Base-by-base conservation (phyloP, 805 yeast genomes). In the Danielia oregonensis region DNA sequence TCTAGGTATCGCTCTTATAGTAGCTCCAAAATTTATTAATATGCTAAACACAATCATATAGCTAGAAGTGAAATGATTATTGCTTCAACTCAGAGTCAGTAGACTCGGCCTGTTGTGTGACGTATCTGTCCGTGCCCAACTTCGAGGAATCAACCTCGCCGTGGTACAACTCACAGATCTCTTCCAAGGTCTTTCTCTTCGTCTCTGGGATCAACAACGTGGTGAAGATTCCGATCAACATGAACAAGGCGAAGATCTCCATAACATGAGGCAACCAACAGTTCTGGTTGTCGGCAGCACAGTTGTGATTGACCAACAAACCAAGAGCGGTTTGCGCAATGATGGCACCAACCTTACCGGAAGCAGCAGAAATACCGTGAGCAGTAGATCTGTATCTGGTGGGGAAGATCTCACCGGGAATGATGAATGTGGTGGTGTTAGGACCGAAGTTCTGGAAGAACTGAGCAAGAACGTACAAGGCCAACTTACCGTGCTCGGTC, bases 381-480 rank as follows among this genome's bases (percentile, higher is more conserved):
- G 96, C 95, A 48, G 95, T 79, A 16, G 95, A 86, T 80, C 96
- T 83, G 69, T 86, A 87, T 74, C 95, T 81, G 37, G 96, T 87
- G 61, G 96, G 96, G 82, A 71, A 88, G 59, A 78, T 69, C 70
- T 87, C 96, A 66, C 95, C 96, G 32, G 96, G 95, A 57, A 85
- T 74, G 54, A 87, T 78, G 59, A 87, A 87, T 35, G 96, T 87
- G 31, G 96, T 88, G 42, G 88, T 79, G 72, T 87, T 87, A 60
- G 96, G 95, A 58, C 96, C 96, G 53, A 86, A 87, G 64, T 87
- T 87, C 63, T 81, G 79, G 81, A 87, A 87, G 61, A 87, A 84
- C 68, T 87, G 95, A 41, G 82, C 77, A 40, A 87, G 61, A 48
- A 86, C 78, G 69, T 85, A 87, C 34, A 87, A 63, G 39, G 81